Conservation (phyloP, 2,329 filamentous ascomycete genomes). For the Botrytis deweyae region DNA sequence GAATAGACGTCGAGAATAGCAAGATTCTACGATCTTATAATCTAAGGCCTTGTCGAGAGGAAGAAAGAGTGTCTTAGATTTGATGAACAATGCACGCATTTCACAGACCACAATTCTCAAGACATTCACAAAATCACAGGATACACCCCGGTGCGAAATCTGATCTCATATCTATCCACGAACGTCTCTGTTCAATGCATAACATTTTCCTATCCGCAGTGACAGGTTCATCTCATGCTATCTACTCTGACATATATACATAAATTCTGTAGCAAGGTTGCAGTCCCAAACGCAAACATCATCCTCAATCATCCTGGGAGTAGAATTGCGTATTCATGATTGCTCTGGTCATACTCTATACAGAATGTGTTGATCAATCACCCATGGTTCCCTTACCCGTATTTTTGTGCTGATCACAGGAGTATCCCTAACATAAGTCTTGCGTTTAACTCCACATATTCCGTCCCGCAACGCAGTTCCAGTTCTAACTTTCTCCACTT, state of each 20-base stretch:
- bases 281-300: background rate
- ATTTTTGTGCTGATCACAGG: background rate
- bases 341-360: background rate
- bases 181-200: too few species aligned
- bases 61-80: too few species aligned
- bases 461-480: too few species aligned
- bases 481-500: background rate
- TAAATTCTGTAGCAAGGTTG: background rate
- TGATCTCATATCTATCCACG: background rate
- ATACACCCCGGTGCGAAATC: too few species aligned
- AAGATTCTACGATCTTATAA: too few species aligned
- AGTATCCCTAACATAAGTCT: rapidly evolving
- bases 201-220: background rate
- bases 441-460: background rate
- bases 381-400: rapidly evolving
- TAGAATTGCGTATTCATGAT: background rate
- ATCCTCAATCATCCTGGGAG: background rate
- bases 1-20: too few species aligned
- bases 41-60: too few species aligned
- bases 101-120: background rate
- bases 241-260: background rate
- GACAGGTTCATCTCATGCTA: background rate
- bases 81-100: too few species aligned
- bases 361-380: background rate
- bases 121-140: too few species aligned